Base-by-base conservation (phyloP, 1,139 yeast species). In the Yamadazyma blattariae region DNA sequence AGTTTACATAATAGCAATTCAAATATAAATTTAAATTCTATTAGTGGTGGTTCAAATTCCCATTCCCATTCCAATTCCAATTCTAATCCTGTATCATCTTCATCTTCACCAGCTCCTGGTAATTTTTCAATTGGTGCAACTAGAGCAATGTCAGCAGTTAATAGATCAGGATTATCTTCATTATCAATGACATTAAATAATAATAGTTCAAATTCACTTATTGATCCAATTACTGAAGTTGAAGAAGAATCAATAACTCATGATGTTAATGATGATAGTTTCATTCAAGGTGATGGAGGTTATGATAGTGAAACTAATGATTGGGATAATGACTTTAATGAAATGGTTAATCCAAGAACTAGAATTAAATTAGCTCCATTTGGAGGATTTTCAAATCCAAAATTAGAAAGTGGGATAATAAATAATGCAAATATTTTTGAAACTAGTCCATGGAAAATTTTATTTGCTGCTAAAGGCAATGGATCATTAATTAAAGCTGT, bases 401-500 rank as follows among this genome's bases (percentile, higher is more conserved):
- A 71, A 49, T 54, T 72, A 45, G 65, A 69, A 49, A 56, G 65
- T 22, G 56, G 70, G 8, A 57, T 79, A 18, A 54, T 63, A 21
- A 63, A 67, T 37, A 69, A 72, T 22, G 63, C 69, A 11, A 75
- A 77, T 42, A 64, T 84, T 21, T 87, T 88, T 57, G 81, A 81
- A 26, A 70, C 72, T 8, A 82, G 90, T 5, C 83, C 87, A 3
- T 89, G 96, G 92, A 69, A 72, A 32, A 76, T 90, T 13, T 82
- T 77, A 4, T 73, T 73, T 12, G 77, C 82, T 32, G 73, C 64
- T n/a, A 79, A 81, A 45, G 96, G 97, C 9, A 92, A 92, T 51
- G 95, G 92, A 17, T 94, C 96, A 4, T 71, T 92, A 48, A 76
- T 79, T 40, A 92, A 92, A 47, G 97, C 97, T 0, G 76, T 92